phyloP scores from a whole-genome alignment of 2,329 filamentous ascomycete species.

The Pseudovirgaria hyperparasitica region DNA sequence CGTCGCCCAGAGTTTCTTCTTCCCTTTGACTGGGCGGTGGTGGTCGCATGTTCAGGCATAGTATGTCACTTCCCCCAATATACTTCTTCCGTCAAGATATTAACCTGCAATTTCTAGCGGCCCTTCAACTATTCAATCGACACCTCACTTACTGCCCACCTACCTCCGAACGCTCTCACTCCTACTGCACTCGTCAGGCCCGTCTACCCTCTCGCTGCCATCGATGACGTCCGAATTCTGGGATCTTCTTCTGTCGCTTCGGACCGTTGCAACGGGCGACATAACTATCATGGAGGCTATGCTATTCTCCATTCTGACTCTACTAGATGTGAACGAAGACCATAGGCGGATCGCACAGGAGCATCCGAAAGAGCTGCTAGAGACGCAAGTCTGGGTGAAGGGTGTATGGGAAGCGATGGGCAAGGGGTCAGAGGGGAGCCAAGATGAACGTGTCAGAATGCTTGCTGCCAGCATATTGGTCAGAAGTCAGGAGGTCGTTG shows the following conservation, averaged over 20 bases:
- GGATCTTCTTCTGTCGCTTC: conserved; percentile 63
- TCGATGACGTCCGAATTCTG: conserved; percentile 77
- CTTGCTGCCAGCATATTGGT: conserved; percentile 67
- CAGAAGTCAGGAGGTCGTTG: conserved; percentile 66
- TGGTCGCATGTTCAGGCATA: conserved; percentile 48
- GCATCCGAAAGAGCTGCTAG: conserved; percentile 64
- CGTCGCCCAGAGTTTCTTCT: conserved; percentile 69
- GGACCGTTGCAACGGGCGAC: conserved; percentile 41
- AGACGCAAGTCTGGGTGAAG: conserved; percentile 78
- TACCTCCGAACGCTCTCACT: conserved; percentile 81
- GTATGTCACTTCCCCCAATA: conserved; percentile 18
- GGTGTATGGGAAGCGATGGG: conserved; percentile 50
- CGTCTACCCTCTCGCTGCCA: conserved; percentile 60
- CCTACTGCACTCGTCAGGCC: conserved; percentile 70
- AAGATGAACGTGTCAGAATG: conserved; percentile 71
- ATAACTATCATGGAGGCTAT: conserved; percentile 58
- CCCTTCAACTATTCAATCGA: conserved; percentile 59
- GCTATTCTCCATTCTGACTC: conserved; percentile 63
- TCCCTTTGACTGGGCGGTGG: conserved; percentile 71
- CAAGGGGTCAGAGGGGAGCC: conserved; percentile 29
- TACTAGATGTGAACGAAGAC: conserved; percentile 72
- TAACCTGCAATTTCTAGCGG: no score
- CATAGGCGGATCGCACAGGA: conserved; percentile 60
- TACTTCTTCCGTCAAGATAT: conserved; percentile 21
- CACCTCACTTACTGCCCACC: conserved; percentile 62